Evolutionary conservation across 2,329 filamentous ascomycete genomes (phyloP).

Genomic region (Colletotrichum salicis): DNA sequence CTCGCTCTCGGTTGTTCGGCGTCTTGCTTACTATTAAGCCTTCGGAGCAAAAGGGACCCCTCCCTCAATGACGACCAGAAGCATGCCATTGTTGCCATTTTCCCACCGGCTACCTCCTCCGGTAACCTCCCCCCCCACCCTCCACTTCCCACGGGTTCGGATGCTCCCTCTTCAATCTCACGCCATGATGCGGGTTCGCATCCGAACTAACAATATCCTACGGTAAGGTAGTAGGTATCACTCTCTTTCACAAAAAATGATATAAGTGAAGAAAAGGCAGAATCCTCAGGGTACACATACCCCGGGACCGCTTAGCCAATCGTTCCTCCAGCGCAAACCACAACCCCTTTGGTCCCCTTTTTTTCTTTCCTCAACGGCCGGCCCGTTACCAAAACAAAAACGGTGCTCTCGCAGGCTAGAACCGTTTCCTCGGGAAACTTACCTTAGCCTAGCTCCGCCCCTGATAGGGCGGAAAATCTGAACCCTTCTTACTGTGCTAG

Average conservation of each 20-base stretch:
- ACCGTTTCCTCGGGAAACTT: constrained; percentile 3
- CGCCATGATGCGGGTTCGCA: neutral
- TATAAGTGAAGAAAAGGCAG: neutral
- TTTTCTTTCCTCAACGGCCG: neutral
- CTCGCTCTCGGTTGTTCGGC: constrained; percentile 1
- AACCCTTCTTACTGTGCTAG: neutral
- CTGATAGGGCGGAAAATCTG: neutral
- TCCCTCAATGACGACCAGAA: neutral
- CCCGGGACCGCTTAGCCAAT: no score
- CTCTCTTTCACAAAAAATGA: neutral
- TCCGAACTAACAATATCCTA: no score
- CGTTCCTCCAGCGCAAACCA: no score
- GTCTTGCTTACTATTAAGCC: neutral
- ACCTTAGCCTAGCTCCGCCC: neutral
- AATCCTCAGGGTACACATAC: neutral
- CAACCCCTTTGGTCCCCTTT: neutral
- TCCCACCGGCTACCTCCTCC: neutral
- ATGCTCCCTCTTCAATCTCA: constrained; percentile 21
- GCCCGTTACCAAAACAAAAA: neutral
- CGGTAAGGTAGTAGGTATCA: neutral
- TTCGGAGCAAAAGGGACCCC: neutral
- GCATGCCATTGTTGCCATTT: constrained; percentile 10
- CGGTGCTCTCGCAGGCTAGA: neutral
- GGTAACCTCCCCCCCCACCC: neutral
- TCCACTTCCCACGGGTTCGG: constrained; percentile 8